A percentile compares a stretch with the other conserved stretches of the same genome.
phyloP scores from a whole-genome alignment of 306 rosid genomes.

The Sechiopsis laciniata region DNA sequence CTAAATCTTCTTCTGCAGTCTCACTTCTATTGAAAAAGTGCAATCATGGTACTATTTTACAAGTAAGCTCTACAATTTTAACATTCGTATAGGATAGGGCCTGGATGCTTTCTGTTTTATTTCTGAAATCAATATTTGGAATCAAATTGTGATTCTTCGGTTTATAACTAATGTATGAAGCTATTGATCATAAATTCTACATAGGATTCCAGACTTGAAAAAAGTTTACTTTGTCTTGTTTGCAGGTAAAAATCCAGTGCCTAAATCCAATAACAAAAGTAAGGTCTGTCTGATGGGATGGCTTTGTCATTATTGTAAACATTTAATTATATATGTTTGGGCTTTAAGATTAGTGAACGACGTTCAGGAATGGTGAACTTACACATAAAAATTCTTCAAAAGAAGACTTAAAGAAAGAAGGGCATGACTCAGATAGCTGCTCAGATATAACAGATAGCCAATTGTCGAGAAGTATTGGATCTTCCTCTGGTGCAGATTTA shows the following conservation, averaged over 20 bases:
- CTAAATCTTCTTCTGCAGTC: constrained; percentile 27
- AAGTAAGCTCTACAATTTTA: constrained; percentile 23
- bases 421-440: constrained; percentile 29
- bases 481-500: constrained; percentile 40
- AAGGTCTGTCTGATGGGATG: constrained; percentile 32
- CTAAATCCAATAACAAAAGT: constrained; percentile 33
- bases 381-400: constrained; percentile 24
- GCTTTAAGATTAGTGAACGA: constrained; percentile 4
- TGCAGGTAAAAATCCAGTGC: constrained; percentile 50
- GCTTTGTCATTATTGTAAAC: constrained; percentile 15
- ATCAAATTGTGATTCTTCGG: background rate
- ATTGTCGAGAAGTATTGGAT: constrained; percentile 30
- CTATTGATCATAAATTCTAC: background rate
- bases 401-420: constrained; percentile 26
- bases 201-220: background rate
- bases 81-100: background rate
- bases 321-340: background rate
- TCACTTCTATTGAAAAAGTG: constrained; percentile 36
- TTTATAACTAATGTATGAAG: background rate
- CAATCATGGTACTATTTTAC: constrained; percentile 34
- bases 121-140: background rate
- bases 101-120: background rate
- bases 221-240: constrained; percentile 12
- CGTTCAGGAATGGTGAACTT: constrained; percentile 35
- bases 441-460: constrained; percentile 37